Evolutionary conservation across 2,329 filamentous ascomycete genomes (phyloP), one percentile per base, ranked within the genome.

Genomic region (Madurella fahalii): DNA sequence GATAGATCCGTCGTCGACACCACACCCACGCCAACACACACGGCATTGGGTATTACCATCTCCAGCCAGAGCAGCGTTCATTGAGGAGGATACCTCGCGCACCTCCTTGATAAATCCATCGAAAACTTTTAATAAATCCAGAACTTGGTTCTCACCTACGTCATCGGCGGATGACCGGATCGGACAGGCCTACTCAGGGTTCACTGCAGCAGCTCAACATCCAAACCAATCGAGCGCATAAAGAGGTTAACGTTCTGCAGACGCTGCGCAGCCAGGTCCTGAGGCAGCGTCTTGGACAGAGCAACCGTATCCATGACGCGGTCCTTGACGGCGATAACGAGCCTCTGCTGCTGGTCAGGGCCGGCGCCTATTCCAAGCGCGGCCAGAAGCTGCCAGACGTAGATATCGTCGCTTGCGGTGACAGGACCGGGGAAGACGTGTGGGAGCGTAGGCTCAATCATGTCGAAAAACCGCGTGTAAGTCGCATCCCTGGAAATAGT

Each of bases 171-270:
- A 34, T 15, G 16, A 20, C 42, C 32, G 20, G 17, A 32, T n/a
- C 25, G 40, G 30, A 32, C 39, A n/a, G 11, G 15, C 47, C 17
- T 40, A 1, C 43, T 17, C 25, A 39, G 30, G 20, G 13, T 34
- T 62, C 62, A 75, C 55, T 74, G 70, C 58, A 84, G 71, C 49
- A 86, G 73, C 64, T 96, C 94, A 48, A 99, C 94, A 75, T 99
- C 94, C 68, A 99, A 80, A n/a, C 94, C 94, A 72, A 99, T 96
- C 53, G 93, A 94, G 67, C 91, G 87, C 92, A 99, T 96, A 72
- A 99, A 99, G 53, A 99, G 76, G 69, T 99, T 99, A 63, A 99
- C 94, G 67, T 96, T 96, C 55, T 87, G 86, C 54, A 96, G 77
- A 56, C 93, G 86, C 68, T 90, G 85, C 57, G 84, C 84, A 12